Evolutionary conservation across 225 moss, liverwort and hornwort genomes (phyloP), one percentile per base, ranked within the genome.

Genomic region (Pseudisothecium myosuroides): DNA sequence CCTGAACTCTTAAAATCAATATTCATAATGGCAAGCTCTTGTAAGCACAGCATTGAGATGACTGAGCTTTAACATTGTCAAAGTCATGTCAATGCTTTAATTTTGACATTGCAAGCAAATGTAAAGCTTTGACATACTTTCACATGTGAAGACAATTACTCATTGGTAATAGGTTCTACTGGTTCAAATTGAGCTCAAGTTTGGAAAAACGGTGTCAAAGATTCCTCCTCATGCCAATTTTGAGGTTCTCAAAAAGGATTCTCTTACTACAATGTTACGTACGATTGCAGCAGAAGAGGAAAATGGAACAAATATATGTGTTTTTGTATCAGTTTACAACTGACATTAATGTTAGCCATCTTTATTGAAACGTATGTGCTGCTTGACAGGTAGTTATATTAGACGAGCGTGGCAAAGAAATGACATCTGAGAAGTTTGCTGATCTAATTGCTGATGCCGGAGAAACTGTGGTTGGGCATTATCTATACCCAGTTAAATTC

Each of bases 381-480:
- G 75, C 54, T 58, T 95, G 89, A 66, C 97, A 98, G 98, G 95
- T 98, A 59, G 91, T 98, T 31, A 91, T 98, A 27, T 85, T 98
- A 41, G 97, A 98, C 89, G 97, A 98, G 90, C 91, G 95, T 43
- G 97, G 98, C 86, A 94, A 87, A 85, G 97, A 97, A 56, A 45
- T 94, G 83, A 97, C 95, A 6, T 98, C 95, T 9, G 95, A 97
- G 88, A 94, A 96, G 83, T 93, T 98, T 76, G 98, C 98, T 76
- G 92, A 94, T 31, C 88, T 95, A 72, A 95, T 98, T 64, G 98
- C 97, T 61, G 95, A 96, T 87, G 96, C 95, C 58, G 97, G 97
- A 91, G 98, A 97, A 81, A 95, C 92, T 92, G 98, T 98, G 84
- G 75, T 93, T 95, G 92, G 92, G 81, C 90, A 86, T 85, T 81